Conservation (phyloP, 106 monocot species). For the Dendrobium catenatum region DNA sequence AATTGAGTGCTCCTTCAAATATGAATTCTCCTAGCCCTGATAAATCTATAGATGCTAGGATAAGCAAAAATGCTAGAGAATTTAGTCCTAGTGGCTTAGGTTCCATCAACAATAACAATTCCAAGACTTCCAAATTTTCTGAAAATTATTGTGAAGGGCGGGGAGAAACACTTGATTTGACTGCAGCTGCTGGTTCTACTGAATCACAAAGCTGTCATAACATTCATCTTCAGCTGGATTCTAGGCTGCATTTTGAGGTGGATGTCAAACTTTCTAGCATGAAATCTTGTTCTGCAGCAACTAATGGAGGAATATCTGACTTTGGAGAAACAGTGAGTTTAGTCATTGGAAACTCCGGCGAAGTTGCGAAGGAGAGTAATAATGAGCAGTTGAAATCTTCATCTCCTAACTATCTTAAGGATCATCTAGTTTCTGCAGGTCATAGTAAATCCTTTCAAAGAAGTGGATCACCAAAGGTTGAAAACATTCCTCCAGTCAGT, state of each 20-base stretch:
- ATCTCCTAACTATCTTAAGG: conserved; percentile 10
- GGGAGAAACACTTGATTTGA: not conserved
- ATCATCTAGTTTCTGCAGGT: conserved; percentile 8
- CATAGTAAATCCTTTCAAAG: conserved; percentile 10
- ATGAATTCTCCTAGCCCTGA: not conserved
- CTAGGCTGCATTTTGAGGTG: not conserved
- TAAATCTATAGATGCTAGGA: not conserved
- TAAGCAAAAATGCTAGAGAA: not conserved
- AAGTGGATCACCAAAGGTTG: conserved; percentile 7
- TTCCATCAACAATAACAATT: not conserved
- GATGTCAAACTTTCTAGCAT: not conserved
- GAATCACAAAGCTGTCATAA: not conserved
- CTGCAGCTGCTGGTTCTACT: not conserved
- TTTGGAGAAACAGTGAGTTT: not conserved
- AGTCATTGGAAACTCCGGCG: conserved; percentile 4
- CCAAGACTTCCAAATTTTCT: not conserved
- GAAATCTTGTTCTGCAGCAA: not conserved
- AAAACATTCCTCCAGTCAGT: conserved; percentile 6
- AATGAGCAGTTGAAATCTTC: conserved; percentile 9
- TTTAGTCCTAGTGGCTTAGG: not conserved
- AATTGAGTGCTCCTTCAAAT: conserved; percentile 2
- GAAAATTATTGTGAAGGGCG: not conserved
- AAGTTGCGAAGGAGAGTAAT: not conserved
- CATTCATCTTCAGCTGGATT: not conserved
- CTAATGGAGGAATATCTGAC: not conserved